These are phyloP conservation scores for Epichloe bromicola DNA, from an alignment of 2,329 filamentous ascomycete species.

Conservation along the genomic window DNA sequence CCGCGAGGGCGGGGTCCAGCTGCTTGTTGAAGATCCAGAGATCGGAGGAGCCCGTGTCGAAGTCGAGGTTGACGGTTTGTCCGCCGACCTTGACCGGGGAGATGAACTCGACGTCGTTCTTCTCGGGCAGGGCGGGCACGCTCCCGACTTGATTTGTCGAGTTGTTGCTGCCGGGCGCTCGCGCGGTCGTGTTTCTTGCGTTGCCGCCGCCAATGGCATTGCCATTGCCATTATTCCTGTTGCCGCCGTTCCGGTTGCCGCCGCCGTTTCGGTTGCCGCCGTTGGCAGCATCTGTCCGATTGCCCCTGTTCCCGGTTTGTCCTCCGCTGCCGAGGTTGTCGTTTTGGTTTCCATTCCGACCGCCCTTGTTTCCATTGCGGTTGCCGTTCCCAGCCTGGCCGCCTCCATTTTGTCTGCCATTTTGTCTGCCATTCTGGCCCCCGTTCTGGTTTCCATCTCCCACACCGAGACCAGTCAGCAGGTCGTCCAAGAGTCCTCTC, in stretches of 20 bases:
- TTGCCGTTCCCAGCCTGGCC: neutral
- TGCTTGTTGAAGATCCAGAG: constrained; percentile 28
- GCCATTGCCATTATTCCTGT: neutral
- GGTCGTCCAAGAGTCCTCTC: neutral
- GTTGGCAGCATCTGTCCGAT: neutral
- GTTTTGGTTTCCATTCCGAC: neutral
- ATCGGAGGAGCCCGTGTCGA: constrained; percentile 16
- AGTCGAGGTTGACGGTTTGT: constrained; percentile 11
- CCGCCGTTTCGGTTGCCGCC: neutral
- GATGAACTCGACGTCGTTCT: constrained; percentile 8
- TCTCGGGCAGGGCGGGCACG: constrained; percentile 1
- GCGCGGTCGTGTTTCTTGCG: neutral
- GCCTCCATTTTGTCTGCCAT: too few relatives aligned
- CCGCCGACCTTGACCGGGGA: constrained; percentile 11
- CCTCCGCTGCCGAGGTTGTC: constrained; percentile 31
- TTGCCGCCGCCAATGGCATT: neutral
- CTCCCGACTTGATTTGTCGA: neutral
- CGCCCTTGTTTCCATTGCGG: neutral
- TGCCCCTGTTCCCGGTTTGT: neutral
- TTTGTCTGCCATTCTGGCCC: too few relatives aligned
- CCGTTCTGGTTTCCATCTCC: neutral
- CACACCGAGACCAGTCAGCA: neutral
- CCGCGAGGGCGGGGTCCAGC: constrained; percentile 21
- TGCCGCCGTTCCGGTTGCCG: neutral
- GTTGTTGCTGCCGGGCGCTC: too few relatives aligned